Evolutionary conservation across 2,329 filamentous ascomycete species (phyloP).

Genomic region (Verticillium alfalfae): DNA sequence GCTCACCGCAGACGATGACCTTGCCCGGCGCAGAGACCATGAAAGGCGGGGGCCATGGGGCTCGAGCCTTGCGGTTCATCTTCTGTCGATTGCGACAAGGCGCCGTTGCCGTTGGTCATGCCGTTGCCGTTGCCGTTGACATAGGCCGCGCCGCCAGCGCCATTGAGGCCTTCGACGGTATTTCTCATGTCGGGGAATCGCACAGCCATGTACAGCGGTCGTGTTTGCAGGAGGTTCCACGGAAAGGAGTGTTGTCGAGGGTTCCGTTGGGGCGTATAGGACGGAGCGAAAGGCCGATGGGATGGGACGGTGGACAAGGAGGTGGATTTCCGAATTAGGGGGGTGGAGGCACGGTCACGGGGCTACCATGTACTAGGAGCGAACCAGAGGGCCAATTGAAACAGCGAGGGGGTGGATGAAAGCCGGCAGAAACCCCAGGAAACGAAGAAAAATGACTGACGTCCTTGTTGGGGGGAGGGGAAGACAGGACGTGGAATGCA

Average conservation of each 20-base stretch:
- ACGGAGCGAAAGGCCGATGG: background rate
- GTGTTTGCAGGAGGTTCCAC: conserved; percentile 2
- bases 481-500: background rate
- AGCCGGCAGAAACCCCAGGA: background rate
- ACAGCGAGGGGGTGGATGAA: background rate
- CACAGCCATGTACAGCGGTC: conserved; percentile 17
- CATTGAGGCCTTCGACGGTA: conserved; percentile 15
- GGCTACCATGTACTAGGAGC: background rate
- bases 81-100: conserved; percentile 28
- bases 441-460: background rate
- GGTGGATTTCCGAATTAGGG: background rate
- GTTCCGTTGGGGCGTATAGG: background rate
- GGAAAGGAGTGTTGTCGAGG: background rate
- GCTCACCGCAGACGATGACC: conserved; percentile 96
- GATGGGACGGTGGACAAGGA: background rate
- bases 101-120: conserved; percentile 21
- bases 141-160: conserved; percentile 2
- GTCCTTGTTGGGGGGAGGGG: background rate
- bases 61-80: conserved; percentile 53
- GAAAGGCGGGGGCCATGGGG: conserved; percentile 81
- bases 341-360: background rate
- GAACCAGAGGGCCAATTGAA: background rate
- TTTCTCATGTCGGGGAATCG: conserved; percentile 23
- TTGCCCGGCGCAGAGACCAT: conserved; percentile 98
- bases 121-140: conserved; percentile 17